phyloP scores from a whole-genome alignment of 805 yeast species.

The Nakazawaea pomicola region DNA sequence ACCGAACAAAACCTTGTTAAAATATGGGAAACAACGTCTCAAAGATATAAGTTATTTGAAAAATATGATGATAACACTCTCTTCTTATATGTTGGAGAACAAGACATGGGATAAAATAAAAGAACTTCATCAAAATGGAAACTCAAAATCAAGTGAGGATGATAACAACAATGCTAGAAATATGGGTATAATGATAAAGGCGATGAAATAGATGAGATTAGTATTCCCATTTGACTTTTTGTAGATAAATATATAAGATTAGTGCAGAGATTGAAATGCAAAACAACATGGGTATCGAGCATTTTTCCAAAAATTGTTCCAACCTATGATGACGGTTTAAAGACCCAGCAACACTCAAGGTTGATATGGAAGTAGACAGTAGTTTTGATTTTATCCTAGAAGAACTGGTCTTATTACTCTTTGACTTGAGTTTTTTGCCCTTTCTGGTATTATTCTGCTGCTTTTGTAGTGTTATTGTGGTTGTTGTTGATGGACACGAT shows the following conservation, averaged over 20 bases:
- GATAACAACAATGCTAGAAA: not conserved
- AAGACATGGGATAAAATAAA: not conserved
- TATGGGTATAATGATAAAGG: not conserved
- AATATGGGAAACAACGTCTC: too few species aligned
- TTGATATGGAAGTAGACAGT: too few species aligned
- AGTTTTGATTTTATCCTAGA: not conserved
- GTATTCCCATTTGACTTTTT: slow-evolving; percentile 12
- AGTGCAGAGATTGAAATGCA: slow-evolving; percentile 23
- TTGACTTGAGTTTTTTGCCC: slow-evolving; percentile 7
- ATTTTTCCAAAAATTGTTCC: slow-evolving; percentile 11
- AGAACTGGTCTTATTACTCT: not conserved
- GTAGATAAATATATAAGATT: slow-evolving; percentile 23
- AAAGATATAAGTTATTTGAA: too few species aligned
- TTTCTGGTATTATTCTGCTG: slow-evolving; percentile 13
- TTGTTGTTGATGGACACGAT: not conserved
- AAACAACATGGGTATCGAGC: slow-evolving; percentile 15
- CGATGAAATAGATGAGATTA: not conserved
- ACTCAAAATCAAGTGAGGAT: not conserved
- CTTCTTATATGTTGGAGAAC: not conserved
- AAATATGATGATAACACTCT: not conserved
- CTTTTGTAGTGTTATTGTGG: slow-evolving; percentile 2
- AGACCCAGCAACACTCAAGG: too few species aligned
- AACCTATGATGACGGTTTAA: slow-evolving; percentile 7
- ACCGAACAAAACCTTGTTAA: too few species aligned
- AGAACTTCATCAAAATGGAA: not conserved